Conservation (phyloP, 2,329 filamentous ascomycete species). For the Paecilomyces dactylethromorphus region DNA sequence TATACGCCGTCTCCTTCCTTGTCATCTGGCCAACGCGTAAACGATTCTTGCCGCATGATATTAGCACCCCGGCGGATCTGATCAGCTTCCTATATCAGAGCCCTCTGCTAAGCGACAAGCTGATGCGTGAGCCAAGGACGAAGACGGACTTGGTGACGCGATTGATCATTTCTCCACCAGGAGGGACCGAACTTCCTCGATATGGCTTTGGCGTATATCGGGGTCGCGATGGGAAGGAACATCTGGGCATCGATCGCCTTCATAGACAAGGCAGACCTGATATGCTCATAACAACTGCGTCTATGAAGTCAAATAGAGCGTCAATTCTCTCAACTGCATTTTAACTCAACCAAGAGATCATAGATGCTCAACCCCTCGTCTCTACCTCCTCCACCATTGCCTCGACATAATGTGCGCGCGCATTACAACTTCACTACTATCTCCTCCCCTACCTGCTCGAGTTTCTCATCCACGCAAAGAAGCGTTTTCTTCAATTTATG, state of each 20-base stretch:
- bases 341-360: neutral
- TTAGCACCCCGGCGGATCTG: constrained; percentile 67
- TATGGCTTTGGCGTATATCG: constrained; percentile 54
- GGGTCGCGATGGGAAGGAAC: constrained; percentile 54
- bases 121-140: constrained; percentile 63
- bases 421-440: too few relatives aligned
- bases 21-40: constrained; percentile 56
- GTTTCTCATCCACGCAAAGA: neutral
- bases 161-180: constrained; percentile 50
- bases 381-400: neutral
- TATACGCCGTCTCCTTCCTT: constrained; percentile 62
- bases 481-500: neutral
- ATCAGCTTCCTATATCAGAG: constrained; percentile 71
- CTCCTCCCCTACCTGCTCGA: neutral
- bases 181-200: constrained; percentile 30
- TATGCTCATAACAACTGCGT: constrained; percentile 36
- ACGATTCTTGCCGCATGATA: constrained; percentile 64
- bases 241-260: constrained; percentile 54
- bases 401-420: neutral
- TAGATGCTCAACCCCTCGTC: neutral
- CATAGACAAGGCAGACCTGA: constrained; percentile 35
- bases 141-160: constrained; percentile 63
- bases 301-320: constrained; percentile 14
- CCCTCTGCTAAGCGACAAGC: constrained; percentile 63
- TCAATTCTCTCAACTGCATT: neutral